Evolutionary conservation across 805 yeast species (phyloP).

Genomic region (Ogataea nonfermentans): DNA sequence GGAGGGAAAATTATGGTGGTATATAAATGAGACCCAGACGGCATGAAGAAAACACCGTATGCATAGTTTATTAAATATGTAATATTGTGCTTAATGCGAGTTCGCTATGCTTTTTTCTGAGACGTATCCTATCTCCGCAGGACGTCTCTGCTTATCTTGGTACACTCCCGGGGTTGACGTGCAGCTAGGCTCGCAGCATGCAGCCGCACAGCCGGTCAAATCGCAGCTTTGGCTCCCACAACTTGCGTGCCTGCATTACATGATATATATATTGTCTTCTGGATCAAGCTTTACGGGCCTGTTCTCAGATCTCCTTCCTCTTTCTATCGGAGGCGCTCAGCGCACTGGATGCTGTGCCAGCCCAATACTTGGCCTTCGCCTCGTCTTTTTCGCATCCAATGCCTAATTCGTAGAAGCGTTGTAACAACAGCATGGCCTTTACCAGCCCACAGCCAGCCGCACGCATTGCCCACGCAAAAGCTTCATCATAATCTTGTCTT

Average conservation of each 20-base stretch:
- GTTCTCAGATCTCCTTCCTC: conserved; percentile 1
- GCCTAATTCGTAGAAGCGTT: conserved; percentile 82
- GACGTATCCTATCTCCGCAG: conserved; percentile 2
- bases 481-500: conserved; percentile 75
- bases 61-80: conserved; percentile 4
- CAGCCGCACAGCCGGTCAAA: conserved; percentile 1
- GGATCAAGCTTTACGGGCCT: neutral
- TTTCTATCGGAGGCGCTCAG: neutral
- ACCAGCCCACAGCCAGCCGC: conserved; percentile 75
- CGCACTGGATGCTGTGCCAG: conserved; percentile 48
- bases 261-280: neutral
- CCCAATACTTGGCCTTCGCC: conserved; percentile 70
- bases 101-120: neutral
- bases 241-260: no score
- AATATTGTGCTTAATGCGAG: conserved; percentile 4
- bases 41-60: conserved; percentile 3
- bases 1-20: conserved; percentile 1
- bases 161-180: neutral
- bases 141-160: conserved; percentile 1
- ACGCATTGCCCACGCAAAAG: conserved; percentile 90
- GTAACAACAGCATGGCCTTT: conserved; percentile 84
- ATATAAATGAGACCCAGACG: conserved; percentile 1
- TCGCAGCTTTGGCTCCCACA: no score
- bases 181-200: neutral
- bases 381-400: conserved; percentile 71